A percentile compares a stretch with the other conserved stretches of the same genome.
Conservation (phyloP, 2,329 filamentous ascomycete species). For the Hysterium pulicare region DNA sequence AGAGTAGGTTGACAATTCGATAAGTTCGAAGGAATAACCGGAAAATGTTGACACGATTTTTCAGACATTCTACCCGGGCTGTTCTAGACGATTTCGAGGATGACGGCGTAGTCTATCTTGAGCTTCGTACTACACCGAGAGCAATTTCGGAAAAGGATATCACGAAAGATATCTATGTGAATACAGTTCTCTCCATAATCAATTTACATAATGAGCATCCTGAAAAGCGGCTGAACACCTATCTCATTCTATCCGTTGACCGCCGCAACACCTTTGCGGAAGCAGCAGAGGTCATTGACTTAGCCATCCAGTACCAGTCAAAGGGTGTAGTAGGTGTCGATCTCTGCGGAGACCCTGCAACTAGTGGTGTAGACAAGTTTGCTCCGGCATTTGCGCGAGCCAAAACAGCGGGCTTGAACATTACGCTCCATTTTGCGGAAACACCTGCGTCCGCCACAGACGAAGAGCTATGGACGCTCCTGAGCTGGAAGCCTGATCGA, state of each 20-base stretch:
- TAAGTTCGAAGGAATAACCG: not conserved
- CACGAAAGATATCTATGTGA: slow-evolving; percentile 62
- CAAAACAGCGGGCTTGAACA: slow-evolving; percentile 52
- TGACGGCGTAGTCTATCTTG: slow-evolving; percentile 74
- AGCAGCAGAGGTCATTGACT: slow-evolving; percentile 60
- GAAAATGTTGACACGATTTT: slow-evolving; percentile 31
- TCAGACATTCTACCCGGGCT: slow-evolving; percentile 57
- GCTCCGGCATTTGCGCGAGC: slow-evolving; percentile 58
- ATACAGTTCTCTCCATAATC: slow-evolving; percentile 64
- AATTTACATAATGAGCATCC: slow-evolving; percentile 44
- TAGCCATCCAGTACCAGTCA: slow-evolving; percentile 56
- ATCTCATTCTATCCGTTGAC: slow-evolving; percentile 73
- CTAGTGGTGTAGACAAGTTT: slow-evolving; percentile 60
- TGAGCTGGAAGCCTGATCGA: slow-evolving; percentile 64
- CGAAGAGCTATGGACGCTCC: slow-evolving; percentile 60
- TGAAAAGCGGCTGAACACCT: slow-evolving; percentile 51
- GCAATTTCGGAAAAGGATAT: slow-evolving; percentile 53
- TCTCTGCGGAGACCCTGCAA: slow-evolving; percentile 71
- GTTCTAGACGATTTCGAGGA: slow-evolving; percentile 58
- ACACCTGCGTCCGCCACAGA: slow-evolving; percentile 54
- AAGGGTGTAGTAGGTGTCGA: slow-evolving; percentile 69
- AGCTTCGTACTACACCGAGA: slow-evolving; percentile 77
- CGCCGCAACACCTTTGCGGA: slow-evolving; percentile 58
- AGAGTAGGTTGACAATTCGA: slow-evolving; percentile 43
- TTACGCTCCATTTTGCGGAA: slow-evolving; percentile 80